Evolutionary conservation across 176 grass and related monocot species (phyloP), one percentile per base, ranked within the genome.

Genomic region (Rhipidocladum racemiflorum): DNA sequence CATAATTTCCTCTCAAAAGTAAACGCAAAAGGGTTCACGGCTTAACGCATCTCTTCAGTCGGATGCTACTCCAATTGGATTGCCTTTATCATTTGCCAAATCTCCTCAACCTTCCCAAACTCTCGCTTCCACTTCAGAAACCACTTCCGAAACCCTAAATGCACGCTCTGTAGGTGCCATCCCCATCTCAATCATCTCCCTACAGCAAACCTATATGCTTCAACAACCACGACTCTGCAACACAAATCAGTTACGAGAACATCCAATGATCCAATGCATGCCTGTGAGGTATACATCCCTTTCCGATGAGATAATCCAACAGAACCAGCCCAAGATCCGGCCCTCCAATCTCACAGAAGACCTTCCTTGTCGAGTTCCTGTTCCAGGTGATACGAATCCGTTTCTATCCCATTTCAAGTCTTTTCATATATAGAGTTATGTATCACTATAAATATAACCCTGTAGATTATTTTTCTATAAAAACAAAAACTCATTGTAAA

Each of bases 251-350:
- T 97, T 34, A 94, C 86, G 53, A 94, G 78, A 85, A 91, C n/a
- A n/a, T n/a, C n/a, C n/a, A n/a, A n/a, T n/a, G 18, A 85, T 97
- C 92, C 80, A 92, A 50, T 40, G 92, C 95, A 76, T 97, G 95
- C 61, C 78, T 78, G 44, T 94, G 94, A 77, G 94, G 94, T 29
- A 86, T 82, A 83, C 89, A 92, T 39, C 94, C 91, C n/a, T n/a
- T n/a, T n/a, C n/a, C n/a, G n/a, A 97, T 57, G 27, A 97, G 28
- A 85, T 91, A 97, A 74, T 94, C 81, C 94, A 90, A 97, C 69
- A 92, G 72, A 44, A 87, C 74, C 43, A 97, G 74, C 15, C 90
- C 95, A 80, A 91, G 85, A 83, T 94, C 92, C 1, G 95, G 81
- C 10, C 88, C 73, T 6, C 78, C 66, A 79, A n/a, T n/a, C 88